phyloP scores from a whole-genome alignment of 306 rosid genomes.

The Boehmeria nivea region DNA sequence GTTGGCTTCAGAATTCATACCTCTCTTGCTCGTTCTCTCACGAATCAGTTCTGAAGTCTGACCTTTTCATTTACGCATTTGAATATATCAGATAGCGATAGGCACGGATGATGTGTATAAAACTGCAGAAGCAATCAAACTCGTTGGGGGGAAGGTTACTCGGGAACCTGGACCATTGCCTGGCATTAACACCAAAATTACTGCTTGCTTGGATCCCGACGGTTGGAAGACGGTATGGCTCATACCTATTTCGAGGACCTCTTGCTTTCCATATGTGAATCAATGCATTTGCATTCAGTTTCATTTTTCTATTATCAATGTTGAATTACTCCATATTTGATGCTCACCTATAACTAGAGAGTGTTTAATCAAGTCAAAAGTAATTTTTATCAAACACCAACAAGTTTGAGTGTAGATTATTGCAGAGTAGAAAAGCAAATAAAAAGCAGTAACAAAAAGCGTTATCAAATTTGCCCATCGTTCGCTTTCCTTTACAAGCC shows the following conservation, averaged over 20 bases:
- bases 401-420: too few relatives aligned
- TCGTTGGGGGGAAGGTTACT: slow-evolving; percentile 74
- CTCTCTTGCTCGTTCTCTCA: slow-evolving; percentile 6
- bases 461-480: too few relatives aligned
- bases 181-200: slow-evolving; percentile 71
- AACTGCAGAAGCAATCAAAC: slow-evolving; percentile 89
- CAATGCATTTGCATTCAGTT: background rate
- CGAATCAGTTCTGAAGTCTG: slow-evolving; percentile 9
- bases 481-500: too few relatives aligned
- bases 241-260: background rate
- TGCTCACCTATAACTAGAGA: too few relatives aligned
- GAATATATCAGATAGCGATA: slow-evolving; percentile 60
- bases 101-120: slow-evolving; percentile 88
- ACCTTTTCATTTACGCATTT: background rate
- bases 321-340: too few relatives aligned
- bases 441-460: too few relatives aligned
- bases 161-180: slow-evolving; percentile 91
- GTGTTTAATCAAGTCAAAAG: too few relatives aligned
- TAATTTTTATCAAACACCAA: too few relatives aligned
- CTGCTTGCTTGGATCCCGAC: slow-evolving; percentile 89
- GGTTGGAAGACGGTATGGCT: slow-evolving; percentile 92
- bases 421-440: too few relatives aligned
- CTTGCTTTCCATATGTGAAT: slow-evolving; percentile 1
- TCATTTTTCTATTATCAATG: background rate
- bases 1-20: background rate